A percentile compares a stretch with the other conserved stretches of the same genome.
These are phyloP conservation scores for Tetradesmus lagerheimii DNA, from an alignment of 139 green algal species.

Conservation along the genomic window DNA sequence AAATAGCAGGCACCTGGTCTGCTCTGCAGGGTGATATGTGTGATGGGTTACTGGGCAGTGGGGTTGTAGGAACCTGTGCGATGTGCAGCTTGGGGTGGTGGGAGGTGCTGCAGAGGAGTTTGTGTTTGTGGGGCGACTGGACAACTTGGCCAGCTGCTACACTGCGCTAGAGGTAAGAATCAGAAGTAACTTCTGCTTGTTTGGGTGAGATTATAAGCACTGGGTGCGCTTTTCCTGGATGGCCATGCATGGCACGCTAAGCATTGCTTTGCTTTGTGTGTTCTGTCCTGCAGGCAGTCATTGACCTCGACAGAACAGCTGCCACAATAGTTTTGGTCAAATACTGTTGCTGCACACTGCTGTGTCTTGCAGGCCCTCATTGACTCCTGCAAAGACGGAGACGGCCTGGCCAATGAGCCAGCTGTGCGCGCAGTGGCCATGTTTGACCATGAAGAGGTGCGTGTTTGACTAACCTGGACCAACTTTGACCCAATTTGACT, in stretches of 20 bases:
- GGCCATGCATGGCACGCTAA: too few species aligned
- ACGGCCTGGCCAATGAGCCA: constrained; percentile 71
- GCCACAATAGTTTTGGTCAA: too few species aligned
- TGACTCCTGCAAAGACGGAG: constrained; percentile 58
- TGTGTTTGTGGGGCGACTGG: constrained; percentile 91
- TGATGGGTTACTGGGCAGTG: constrained; percentile 52
- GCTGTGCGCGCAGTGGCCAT: constrained; percentile 87
- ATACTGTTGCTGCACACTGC: not conserved
- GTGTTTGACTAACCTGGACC: constrained; percentile 58
- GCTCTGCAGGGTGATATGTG: not conserved
- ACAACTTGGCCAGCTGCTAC: constrained; percentile 95
- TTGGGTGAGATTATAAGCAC: too few species aligned
- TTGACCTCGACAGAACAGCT: too few species aligned
- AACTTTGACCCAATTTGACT: too few species aligned
- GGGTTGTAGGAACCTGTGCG: constrained; percentile 96
- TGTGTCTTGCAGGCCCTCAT: constrained; percentile 71
- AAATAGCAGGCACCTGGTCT: constrained; percentile 34
- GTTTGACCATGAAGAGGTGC: constrained; percentile 98
- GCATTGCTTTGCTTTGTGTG: too few species aligned
- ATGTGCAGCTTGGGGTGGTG: constrained; percentile 82
- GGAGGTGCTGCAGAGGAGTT: constrained; percentile 89
- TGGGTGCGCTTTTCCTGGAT: too few species aligned
- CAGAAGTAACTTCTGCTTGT: too few species aligned
- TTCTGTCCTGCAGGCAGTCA: too few species aligned
- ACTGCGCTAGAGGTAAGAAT: constrained; percentile 69